Base-by-base conservation (phyloP, 768 basidiomycete genomes). In the Tricholoma sp. region DNA sequence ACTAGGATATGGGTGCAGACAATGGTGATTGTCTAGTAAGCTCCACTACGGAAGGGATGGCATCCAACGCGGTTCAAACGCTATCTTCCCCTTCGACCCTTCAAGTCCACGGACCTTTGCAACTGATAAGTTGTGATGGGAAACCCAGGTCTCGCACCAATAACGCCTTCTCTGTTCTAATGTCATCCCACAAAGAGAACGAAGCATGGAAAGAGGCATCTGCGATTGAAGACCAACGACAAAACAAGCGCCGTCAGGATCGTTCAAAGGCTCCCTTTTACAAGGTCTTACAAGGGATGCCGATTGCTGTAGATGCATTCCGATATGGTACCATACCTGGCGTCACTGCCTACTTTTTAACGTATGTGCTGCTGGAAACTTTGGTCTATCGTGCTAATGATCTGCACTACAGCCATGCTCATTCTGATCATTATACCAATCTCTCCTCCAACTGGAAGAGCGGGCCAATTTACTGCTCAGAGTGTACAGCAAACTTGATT, bases 231-330 rank as follows among this genome's bases (percentile, higher is more conserved):
- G 76, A 79, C 57, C 74, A 71, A 57, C 76, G 75, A 13, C 68
- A 76, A 1, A 75, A 70, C 6, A 81, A 81, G 55, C 70, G 69
- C 13, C 80, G 77, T 36, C 76, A 77, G 29, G 73, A 75, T 31
- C 79, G 90, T 29, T 75, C 90, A 57, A 85, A 82, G 56, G 92
- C 94, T 0, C 97, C 97, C 0, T 98, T 98, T 68, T 98, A 96
- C 74, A 99, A 98, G 73, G 82, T 94, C 20, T 68, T 98, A 62
- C 89, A 92, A 63, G 96, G 97, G 1, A 97, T 98, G 94, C 94
- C 95, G 8, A 89, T 99, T 24, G 94, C 96, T 13, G 97, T 99
- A 0, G 97, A 99, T 66, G 97, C 95, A 1, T 99, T 99, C 72
- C 83, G 88, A 36, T 99, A 98, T 67, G 97, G 96, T 6, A 77